phyloP scores from a whole-genome alignment of 2,329 filamentous ascomycete genomes.

The Ascosphaera pollenicola region DNA sequence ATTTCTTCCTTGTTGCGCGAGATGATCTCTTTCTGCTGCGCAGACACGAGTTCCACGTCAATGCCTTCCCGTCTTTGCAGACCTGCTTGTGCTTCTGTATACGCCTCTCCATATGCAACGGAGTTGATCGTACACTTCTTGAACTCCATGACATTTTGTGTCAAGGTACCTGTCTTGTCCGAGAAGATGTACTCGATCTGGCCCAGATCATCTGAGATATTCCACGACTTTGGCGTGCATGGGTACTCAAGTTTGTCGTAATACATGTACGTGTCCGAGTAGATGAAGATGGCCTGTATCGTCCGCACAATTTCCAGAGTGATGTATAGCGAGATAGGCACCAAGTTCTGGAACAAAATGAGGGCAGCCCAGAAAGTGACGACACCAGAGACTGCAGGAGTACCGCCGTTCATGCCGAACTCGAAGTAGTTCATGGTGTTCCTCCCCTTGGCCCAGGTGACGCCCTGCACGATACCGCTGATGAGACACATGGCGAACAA shows the following conservation, averaged over 20 bases:
- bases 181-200: slow-evolving; percentile 99
- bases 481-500: slow-evolving; percentile 77
- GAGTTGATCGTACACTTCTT: slow-evolving; percentile 96
- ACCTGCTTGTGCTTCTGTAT: slow-evolving; percentile 88
- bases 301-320: slow-evolving; percentile 89
- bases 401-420: slow-evolving; percentile 58
- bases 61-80: slow-evolving; percentile 85
- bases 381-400: slow-evolving; percentile 59
- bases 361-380: slow-evolving; percentile 93
- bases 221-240: slow-evolving; percentile 95
- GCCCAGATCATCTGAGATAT: slow-evolving; percentile 92
- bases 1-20: slow-evolving; percentile 53
- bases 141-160: slow-evolving; percentile 95
- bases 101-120: slow-evolving; percentile 90
- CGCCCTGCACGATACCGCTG: slow-evolving; percentile 63
- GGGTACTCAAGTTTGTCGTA: slow-evolving; percentile 86
- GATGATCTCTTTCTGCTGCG: slow-evolving; percentile 53
- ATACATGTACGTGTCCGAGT: slow-evolving; percentile 91
- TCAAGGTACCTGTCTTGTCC: slow-evolving; percentile 77
- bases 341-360: slow-evolving; percentile 95
- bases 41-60: slow-evolving; percentile 61
- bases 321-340: slow-evolving; percentile 95
- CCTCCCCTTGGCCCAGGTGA: slow-evolving; percentile 53
- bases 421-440: slow-evolving; percentile 68
- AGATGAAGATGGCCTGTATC: slow-evolving; percentile 88